A percentile compares a stretch with the other conserved stretches of the same genome.
phyloP scores from a whole-genome alignment of 305 asterid species.

The Fraxinus dipetala region DNA sequence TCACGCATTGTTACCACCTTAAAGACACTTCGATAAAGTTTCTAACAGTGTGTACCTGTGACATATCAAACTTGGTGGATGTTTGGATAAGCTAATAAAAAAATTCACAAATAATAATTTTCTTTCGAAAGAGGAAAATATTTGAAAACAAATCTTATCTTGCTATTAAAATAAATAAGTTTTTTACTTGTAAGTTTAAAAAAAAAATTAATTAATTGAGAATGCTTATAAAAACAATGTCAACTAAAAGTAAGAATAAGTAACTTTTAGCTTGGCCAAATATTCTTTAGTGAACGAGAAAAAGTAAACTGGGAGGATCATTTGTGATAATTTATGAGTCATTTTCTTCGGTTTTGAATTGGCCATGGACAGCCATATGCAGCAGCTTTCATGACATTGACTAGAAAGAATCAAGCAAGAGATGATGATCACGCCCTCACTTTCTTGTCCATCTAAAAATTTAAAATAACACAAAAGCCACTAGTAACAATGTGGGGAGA shows the following conservation, averaged over 20 bases:
- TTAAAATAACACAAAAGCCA: too few relatives aligned
- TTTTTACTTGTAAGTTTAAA: too few relatives aligned
- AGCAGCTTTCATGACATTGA: too few relatives aligned
- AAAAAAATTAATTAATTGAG: too few relatives aligned
- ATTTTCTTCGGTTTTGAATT: neutral
- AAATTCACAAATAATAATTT: too few relatives aligned
- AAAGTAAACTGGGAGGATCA: too few relatives aligned
- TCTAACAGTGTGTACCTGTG: neutral
- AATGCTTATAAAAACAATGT: too few relatives aligned
- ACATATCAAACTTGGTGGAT: neutral
- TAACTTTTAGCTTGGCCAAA: neutral
- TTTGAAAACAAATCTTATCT: too few relatives aligned
- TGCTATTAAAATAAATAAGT: too few relatives aligned
- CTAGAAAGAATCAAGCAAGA: neutral
- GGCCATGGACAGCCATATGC: neutral
- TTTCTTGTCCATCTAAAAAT: neutral
- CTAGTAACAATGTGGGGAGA: neutral
- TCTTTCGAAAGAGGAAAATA: neutral
- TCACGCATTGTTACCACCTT: neutral
- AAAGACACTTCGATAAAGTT: neutral
- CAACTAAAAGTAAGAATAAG: too few relatives aligned
- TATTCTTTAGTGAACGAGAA: neutral
- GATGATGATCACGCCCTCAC: neutral
- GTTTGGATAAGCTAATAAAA: too few relatives aligned
- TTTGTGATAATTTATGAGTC: neutral